phyloP scores from a whole-genome alignment of 2,329 filamentous ascomycete genomes.

The Neurospora crassa region DNA sequence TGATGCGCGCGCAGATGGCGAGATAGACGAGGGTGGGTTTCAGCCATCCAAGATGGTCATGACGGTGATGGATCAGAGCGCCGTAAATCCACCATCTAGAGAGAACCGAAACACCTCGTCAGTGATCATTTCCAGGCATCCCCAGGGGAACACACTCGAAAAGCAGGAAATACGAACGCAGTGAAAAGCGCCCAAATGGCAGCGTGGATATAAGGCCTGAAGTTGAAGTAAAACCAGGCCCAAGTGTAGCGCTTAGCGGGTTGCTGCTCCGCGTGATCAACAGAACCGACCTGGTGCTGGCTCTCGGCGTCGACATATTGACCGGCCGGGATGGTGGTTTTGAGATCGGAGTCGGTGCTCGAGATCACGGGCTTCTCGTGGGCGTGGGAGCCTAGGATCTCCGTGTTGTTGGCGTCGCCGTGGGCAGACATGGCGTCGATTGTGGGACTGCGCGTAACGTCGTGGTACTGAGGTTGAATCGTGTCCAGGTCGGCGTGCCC shows the following conservation, averaged over 20 bases:
- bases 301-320: background rate
- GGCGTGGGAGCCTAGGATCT: background rate
- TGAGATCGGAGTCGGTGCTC: background rate
- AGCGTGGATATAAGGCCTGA: background rate
- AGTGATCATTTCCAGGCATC: background rate
- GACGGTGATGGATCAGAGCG: slow-evolving; percentile 17
- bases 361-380: background rate
- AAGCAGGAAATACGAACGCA: slow-evolving; percentile 11
- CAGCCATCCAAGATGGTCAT: slow-evolving; percentile 16
- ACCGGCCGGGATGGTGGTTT: background rate
- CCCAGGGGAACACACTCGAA: background rate
- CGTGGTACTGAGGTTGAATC: background rate
- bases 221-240: background rate
- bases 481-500: background rate
- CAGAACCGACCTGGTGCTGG: slow-evolving; percentile 12
- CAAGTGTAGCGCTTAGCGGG: background rate
- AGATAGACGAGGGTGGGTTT: slow-evolving; percentile 17
- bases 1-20: slow-evolving; percentile 10
- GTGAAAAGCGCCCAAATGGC: slow-evolving; percentile 12
- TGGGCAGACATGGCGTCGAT: background rate
- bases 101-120: background rate
- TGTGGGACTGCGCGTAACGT: background rate
- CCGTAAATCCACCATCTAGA: slow-evolving; percentile 32
- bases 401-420: background rate
- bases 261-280: slow-evolving; percentile 3